A percentile compares a stretch with the other conserved stretches of the same genome.
Evolutionary conservation across 2,329 filamentous ascomycete species (phyloP).

Genomic region (Zasmidium citrigriseum): DNA sequence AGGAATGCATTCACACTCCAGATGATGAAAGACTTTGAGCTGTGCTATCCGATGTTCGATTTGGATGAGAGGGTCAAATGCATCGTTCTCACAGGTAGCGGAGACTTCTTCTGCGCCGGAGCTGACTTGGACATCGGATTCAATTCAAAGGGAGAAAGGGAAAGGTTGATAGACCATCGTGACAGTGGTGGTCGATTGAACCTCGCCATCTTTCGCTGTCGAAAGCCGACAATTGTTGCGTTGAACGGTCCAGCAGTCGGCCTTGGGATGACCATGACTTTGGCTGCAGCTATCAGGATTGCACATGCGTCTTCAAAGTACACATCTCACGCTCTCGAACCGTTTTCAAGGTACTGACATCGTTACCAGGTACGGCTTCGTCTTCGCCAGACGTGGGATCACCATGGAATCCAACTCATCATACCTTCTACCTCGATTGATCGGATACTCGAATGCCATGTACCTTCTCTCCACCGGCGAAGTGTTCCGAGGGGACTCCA

Average conservation of each 20-base stretch:
- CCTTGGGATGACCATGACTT: constrained; percentile 63
- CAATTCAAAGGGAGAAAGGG: neutral
- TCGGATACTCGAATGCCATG: constrained; percentile 14
- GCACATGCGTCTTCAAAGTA: constrained; percentile 3
- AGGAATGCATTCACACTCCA: constrained; percentile 67
- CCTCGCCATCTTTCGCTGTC: constrained; percentile 59
- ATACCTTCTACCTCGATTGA: constrained; percentile 18
- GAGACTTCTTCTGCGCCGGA: constrained; percentile 16
- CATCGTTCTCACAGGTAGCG: constrained; percentile 16
- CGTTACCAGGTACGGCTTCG: constrained; percentile 14
- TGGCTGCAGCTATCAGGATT: constrained; percentile 49
- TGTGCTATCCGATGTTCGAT: constrained; percentile 8
- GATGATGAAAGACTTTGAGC: constrained; percentile 55
- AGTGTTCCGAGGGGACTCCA: constrained; percentile 9
- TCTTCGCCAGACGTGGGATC: constrained; percentile 16
- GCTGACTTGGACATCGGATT: constrained; percentile 15
- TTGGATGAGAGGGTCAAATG: constrained; percentile 19
- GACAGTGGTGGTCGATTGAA: constrained; percentile 57
- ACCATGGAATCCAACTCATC: constrained; percentile 18
- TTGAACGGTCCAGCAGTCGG: constrained; percentile 63
- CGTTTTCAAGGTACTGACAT: neutral
- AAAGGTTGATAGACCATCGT: constrained; percentile 25
- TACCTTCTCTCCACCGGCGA: constrained; percentile 17
- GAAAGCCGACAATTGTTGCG: constrained; percentile 61
- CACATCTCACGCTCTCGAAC: neutral